Evolutionary conservation across 371 early-diverging fungal genomes (phyloP), one percentile per base, ranked within the genome.

Genomic region (Lichtheimia ornata): DNA sequence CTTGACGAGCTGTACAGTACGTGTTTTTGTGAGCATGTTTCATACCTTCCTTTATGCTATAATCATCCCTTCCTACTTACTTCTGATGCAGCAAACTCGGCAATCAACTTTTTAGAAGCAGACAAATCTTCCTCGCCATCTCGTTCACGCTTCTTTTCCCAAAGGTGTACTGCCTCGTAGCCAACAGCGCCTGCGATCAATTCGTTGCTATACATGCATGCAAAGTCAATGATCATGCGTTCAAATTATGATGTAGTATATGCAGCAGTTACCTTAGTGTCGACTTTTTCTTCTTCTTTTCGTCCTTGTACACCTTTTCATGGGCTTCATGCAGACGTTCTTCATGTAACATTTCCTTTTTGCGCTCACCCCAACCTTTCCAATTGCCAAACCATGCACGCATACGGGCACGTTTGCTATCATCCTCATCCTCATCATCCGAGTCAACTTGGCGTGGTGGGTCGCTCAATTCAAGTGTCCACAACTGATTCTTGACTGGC

Each of bases 141-240:
- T 35, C 63, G 69, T 57, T 75, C 73, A 56, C 75, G 64, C 43
- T 71, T 63, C 27, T 69, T 63, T 62, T 84, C 84, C 63, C 73
- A 74, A n/a, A 65, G 35, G 55, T 72, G 76, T 47, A 83, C 77
- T 24, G 87, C 87, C 28, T 81, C 81, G 42, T 78, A 84, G n/a
- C 81, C 84, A 47, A 80, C 87, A 27, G 87, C 87, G 50, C 83
- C 87, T 35, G 83, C 87, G 55, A 86, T 72, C 25, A 86, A 55
- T 61, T 86, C 81, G 50, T 84, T 82, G 52, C 72, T 75, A 58
- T 11, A 17, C 14, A 41, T 35, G 9, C 9, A 35, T 35, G 11
- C 35, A 6, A 35, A 35, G 11, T 35, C 9, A 11, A 9, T 11
- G 35, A 35, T 28, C 35, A 35, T 11, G 6, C 1, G 2, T 35